Percentiles rank a stretch among this genome's conserved stretches.
These are phyloP conservation scores for Pleodorina starrii DNA, from an alignment of 139 green algal species.

Conservation along the genomic window DNA sequence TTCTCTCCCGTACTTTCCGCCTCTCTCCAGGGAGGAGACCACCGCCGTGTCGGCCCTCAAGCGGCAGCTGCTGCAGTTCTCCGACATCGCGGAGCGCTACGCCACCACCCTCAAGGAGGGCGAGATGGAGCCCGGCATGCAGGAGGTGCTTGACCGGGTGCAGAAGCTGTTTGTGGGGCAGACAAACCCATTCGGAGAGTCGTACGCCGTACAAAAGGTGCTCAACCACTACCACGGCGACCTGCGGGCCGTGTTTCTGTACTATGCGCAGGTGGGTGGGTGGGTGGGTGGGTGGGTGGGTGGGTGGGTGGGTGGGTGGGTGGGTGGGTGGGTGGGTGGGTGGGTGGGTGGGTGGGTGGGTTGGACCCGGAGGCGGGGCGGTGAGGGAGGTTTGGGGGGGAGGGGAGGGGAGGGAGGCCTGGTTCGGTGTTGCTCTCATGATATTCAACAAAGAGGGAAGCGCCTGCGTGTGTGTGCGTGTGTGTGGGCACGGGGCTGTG, in stretches of 20 bases:
- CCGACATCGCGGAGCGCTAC: constrained; percentile 61
- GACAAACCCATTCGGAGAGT: constrained; percentile 65
- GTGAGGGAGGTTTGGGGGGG: too few relatives aligned
- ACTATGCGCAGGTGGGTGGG: constrained; percentile 64
- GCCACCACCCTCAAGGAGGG: constrained; percentile 43
- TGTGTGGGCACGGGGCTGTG: too few relatives aligned
- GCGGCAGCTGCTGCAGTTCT: constrained; percentile 65
- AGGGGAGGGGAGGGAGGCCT: too few relatives aligned
- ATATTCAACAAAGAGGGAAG: too few relatives aligned
- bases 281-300: background rate
- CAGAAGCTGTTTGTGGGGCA: constrained; percentile 62
- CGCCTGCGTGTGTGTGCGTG: too few relatives aligned
- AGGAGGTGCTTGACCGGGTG: constrained; percentile 52
- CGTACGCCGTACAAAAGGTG: constrained; percentile 72
- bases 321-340: too few relatives aligned
- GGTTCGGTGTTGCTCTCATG: too few relatives aligned
- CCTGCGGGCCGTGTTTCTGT: constrained; percentile 74
- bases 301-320: too few relatives aligned
- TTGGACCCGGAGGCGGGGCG: too few relatives aligned
- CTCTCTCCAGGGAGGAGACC: constrained; percentile 53
- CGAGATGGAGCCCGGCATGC: constrained; percentile 57
- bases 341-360: too few relatives aligned
- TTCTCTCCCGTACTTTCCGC: too few relatives aligned
- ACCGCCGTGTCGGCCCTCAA: constrained; percentile 59
- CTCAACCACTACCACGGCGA: constrained; percentile 67